Evolutionary conservation across 2,329 filamentous ascomycete species (phyloP).

Genomic region (Arthroderma sp.): DNA sequence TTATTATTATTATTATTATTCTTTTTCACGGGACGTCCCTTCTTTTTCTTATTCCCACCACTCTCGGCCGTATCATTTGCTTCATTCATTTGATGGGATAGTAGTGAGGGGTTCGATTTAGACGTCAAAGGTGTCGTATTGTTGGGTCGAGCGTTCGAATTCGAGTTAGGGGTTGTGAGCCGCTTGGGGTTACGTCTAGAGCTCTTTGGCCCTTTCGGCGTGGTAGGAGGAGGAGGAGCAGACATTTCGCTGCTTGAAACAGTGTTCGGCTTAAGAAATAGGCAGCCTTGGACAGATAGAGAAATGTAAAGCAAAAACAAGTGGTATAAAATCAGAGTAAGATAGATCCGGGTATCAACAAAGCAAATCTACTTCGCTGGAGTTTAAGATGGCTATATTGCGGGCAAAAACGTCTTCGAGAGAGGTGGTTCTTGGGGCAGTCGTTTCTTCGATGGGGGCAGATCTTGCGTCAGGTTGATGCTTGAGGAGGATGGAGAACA

Average conservation of each 20-base stretch:
- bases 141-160: constrained; percentile 7
- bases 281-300: constrained; percentile 27
- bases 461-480: neutral
- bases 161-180: constrained; percentile 20
- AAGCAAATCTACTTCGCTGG: no score
- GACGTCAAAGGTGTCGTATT: no score
- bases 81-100: no score
- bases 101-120: no score
- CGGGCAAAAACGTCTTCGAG: no score
- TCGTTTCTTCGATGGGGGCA: constrained; percentile 1
- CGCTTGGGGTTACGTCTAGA: constrained; percentile 25
- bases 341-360: no score
- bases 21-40: constrained; percentile 24
- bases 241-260: constrained; percentile 28
- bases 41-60: constrained; percentile 23
- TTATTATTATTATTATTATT: constrained; percentile 14
- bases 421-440: neutral
- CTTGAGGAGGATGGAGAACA: neutral
- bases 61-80: constrained; percentile 15
- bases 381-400: no score
- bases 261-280: constrained; percentile 38
- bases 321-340: constrained; percentile 2
- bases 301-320: constrained; percentile 19
- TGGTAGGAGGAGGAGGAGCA: constrained; percentile 27
- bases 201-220: constrained; percentile 28